phyloP scores from a whole-genome alignment of 176 grass and related monocot species.

The Puccinellia tenuiflora region DNA sequence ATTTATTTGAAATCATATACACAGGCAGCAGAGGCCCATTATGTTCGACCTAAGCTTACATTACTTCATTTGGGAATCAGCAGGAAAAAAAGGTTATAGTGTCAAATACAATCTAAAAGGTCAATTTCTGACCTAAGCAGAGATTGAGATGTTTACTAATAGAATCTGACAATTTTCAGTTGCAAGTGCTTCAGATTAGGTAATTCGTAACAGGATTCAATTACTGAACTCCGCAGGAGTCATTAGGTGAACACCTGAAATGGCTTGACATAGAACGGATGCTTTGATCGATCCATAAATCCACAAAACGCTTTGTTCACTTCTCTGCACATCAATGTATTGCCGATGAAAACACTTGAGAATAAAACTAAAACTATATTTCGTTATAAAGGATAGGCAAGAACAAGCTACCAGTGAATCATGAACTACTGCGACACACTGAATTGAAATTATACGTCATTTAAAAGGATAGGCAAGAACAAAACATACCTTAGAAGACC shows the following conservation, averaged over 20 bases:
- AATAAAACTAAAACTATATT: background rate
- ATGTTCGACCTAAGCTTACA: background rate
- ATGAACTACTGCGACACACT: background rate
- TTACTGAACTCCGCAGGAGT: background rate
- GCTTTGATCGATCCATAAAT: constrained; percentile 57
- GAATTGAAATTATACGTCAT: background rate
- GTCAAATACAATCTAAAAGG: background rate
- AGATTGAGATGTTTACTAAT: background rate
- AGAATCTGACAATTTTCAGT: background rate
- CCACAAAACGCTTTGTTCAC: constrained; percentile 89
- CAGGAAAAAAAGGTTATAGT: background rate
- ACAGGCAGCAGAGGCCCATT: background rate
- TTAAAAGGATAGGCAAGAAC: no score
- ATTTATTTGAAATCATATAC: constrained; percentile 11
- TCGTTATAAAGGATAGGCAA: background rate
- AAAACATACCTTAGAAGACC: constrained; percentile 59
- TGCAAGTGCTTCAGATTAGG: background rate
- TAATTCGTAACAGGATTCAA: background rate
- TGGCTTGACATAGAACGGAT: constrained; percentile 27
- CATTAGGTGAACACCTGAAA: constrained; percentile 39
- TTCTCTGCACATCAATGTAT: constrained; percentile 46
- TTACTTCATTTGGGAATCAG: background rate
- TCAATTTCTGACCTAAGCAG: background rate
- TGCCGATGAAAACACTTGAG: background rate
- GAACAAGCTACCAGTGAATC: background rate